Evolutionary conservation across 495 filamentous ascomycete species (phyloP).

Genomic region (Achaetomiella virescens): DNA sequence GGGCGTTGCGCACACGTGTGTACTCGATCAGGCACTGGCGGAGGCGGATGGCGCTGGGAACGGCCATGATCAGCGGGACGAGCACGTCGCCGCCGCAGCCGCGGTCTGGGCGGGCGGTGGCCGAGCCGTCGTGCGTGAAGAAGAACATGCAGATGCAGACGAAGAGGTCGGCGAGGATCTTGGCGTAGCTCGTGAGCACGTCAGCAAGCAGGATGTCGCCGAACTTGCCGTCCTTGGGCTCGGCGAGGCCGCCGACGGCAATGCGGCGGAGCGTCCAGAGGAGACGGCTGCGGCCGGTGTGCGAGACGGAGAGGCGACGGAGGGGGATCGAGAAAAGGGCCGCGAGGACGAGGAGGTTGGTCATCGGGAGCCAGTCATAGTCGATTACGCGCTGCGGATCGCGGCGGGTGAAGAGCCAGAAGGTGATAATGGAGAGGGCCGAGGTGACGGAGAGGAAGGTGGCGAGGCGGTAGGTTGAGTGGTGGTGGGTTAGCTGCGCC

Average conservation of each 20-base stretch:
- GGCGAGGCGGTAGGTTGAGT: constrained; percentile 77
- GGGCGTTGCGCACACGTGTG: constrained; percentile 56
- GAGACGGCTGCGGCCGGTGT: constrained; percentile 67
- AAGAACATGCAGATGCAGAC: constrained; percentile 89
- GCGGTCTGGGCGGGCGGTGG: constrained; percentile 75
- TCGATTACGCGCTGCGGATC: constrained; percentile 57
- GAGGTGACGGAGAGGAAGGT: constrained; percentile 65
- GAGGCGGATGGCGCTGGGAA: constrained; percentile 79
- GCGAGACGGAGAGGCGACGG: constrained; percentile 53
- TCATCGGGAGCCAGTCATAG: constrained; percentile 76
- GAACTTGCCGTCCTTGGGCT: constrained; percentile 78
- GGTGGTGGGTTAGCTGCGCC: constrained; percentile 64
- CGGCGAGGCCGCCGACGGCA: constrained; percentile 71
- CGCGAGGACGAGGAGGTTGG: constrained; percentile 64
- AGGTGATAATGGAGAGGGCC: constrained; percentile 60
- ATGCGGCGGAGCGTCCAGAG: constrained; percentile 66
- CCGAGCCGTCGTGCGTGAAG: constrained; percentile 55
- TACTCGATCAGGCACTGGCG: constrained; percentile 92
- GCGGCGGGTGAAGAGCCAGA: constrained; percentile 75
- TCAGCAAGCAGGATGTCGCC: constrained; percentile 93
- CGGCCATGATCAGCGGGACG: constrained; percentile 72
- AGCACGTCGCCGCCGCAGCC: constrained; percentile 67
- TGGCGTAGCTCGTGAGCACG: constrained; percentile 89
- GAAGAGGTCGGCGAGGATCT: constrained; percentile 83
- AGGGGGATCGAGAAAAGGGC: constrained; percentile 67